Percentiles rank a stretch among this genome's conserved stretches.
phyloP scores from a whole-genome alignment of 106 monocot species.

The Cymbidium sinense region DNA sequence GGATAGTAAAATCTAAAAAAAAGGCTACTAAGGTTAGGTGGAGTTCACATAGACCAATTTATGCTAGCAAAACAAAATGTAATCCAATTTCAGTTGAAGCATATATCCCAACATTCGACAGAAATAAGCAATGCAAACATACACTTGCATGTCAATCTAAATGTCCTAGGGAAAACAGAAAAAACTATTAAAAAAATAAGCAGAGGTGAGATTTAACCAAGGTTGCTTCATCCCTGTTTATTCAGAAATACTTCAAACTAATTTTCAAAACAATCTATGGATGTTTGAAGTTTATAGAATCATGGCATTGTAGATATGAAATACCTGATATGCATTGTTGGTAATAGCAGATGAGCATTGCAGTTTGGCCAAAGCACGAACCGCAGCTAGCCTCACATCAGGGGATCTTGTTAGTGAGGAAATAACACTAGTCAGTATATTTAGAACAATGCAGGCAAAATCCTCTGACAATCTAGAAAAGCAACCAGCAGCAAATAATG shows the following conservation, averaged over 20 bases:
- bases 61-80: neutral
- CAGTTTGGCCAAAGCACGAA: conserved; percentile 60
- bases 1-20: neutral
- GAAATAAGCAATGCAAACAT: neutral
- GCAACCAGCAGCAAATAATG: conserved; percentile 80
- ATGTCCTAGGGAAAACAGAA: neutral
- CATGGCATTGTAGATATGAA: neutral
- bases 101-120: neutral
- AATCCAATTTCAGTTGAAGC: neutral
- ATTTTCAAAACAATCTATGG: neutral
- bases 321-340: conserved; percentile 67
- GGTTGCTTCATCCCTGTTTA: neutral
- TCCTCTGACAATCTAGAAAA: conserved; percentile 72
- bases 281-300: neutral
- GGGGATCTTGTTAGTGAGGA: conserved; percentile 19
- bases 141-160: neutral
- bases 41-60: neutral
- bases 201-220: neutral
- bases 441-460: conserved; percentile 57
- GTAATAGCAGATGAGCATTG: conserved; percentile 47
- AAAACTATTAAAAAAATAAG: neutral
- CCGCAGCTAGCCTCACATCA: conserved; percentile 43
- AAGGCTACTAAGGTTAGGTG: neutral
- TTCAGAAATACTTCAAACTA: neutral
- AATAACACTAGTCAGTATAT: conserved; percentile 40